phyloP scores from a whole-genome alignment of 257 asterid species.

The Rauvolfia tetraphylla region DNA sequence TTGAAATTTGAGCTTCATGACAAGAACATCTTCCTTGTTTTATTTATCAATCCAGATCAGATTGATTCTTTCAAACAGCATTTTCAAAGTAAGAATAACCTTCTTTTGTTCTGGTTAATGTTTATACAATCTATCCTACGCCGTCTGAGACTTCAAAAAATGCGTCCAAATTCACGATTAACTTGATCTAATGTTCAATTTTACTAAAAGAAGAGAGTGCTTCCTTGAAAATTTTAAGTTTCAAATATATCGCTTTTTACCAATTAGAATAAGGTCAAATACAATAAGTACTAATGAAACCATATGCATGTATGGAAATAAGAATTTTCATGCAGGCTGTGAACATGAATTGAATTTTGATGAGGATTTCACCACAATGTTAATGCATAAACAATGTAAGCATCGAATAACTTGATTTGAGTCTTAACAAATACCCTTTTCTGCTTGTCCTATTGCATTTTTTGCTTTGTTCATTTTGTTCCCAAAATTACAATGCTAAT shows the following conservation, averaged over 20 bases:
- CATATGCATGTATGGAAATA: no score
- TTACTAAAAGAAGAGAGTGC: no score
- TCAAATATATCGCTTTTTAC: no score
- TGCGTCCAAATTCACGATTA: no score
- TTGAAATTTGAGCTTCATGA: constrained; percentile 11
- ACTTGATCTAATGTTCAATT: no score
- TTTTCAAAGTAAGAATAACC: constrained; percentile 15
- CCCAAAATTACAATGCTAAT: not conserved
- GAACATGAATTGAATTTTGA: no score
- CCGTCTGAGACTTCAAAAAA: no score
- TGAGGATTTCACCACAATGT: no score
- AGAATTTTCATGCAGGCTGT: no score
- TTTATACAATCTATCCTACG: not conserved
- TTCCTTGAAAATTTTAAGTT: no score
- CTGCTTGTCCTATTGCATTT: not conserved
- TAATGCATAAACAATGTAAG: not conserved
- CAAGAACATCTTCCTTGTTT: not conserved
- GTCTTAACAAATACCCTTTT: not conserved
- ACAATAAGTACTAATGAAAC: no score
- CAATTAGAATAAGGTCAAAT: no score
- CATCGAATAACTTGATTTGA: constrained; percentile 19
- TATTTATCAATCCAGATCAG: not conserved
- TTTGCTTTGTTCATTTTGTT: not conserved
- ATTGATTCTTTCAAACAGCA: constrained; percentile 29
- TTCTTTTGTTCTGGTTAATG: not conserved